Evolutionary conservation across 192 early-diverging fungal genomes (phyloP).

Genomic region (Phycomyces blakesleeanus): DNA sequence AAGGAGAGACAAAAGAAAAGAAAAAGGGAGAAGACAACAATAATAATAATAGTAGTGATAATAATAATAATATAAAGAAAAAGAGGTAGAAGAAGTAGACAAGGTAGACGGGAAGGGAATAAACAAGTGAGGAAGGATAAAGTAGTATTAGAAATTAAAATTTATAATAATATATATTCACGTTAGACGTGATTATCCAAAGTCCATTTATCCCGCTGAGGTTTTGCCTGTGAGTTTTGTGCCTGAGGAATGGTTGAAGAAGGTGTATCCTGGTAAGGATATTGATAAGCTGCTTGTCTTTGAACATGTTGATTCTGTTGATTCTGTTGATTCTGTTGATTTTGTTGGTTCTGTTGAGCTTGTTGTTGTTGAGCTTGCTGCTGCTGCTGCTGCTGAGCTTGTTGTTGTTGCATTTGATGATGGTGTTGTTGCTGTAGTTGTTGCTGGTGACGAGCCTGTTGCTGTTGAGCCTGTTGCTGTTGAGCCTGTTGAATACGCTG

Average conservation of each 20-base stretch:
- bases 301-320: constrained; percentile 1
- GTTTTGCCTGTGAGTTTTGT: neutral
- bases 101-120: too few relatives aligned
- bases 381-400: constrained; percentile 11
- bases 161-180: too few relatives aligned
- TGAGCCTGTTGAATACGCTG: neutral
- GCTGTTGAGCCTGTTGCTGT: constrained; percentile 9
- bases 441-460: constrained; percentile 9
- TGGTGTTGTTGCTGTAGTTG: constrained; percentile 15
- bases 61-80: neutral
- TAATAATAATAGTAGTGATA: neutral
- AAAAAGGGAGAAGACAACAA: neutral
- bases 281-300: constrained; percentile 15
- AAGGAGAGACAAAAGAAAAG: too few relatives aligned
- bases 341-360: constrained; percentile 17
- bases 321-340: constrained; percentile 7
- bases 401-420: neutral
- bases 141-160: too few relatives aligned
- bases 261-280: constrained; percentile 4
- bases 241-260: neutral
- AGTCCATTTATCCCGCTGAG: neutral
- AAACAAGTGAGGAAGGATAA: too few relatives aligned
- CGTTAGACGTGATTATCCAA: neutral
- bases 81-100: too few relatives aligned
- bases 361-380: constrained; percentile 10